phyloP scores from a whole-genome alignment of 1,284 basidiomycete species.

The Tilletiopsis washingtonensis region DNA sequence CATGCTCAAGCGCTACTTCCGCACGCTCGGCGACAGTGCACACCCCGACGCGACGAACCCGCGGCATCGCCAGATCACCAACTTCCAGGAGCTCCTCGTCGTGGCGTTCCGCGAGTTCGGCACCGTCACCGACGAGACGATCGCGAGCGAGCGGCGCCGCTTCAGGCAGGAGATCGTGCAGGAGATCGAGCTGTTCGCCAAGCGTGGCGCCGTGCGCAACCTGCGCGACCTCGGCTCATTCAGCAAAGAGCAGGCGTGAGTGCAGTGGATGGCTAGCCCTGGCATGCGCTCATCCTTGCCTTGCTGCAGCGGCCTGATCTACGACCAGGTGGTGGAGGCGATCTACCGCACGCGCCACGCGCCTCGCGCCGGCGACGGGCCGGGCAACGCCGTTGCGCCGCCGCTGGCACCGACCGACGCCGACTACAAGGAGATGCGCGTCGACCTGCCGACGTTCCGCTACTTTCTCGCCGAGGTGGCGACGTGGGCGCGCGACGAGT shows the following conservation, averaged over 20 bases:
- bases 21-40: slow-evolving; percentile 85
- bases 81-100: slow-evolving; percentile 82
- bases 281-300: neutral
- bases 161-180: slow-evolving; percentile 86
- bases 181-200: slow-evolving; percentile 90
- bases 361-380: slow-evolving; percentile 9
- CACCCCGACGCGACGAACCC: slow-evolving; percentile 84
- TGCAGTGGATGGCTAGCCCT: slow-evolving; percentile 57
- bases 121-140: slow-evolving; percentile 89
- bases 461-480: slow-evolving; percentile 85
- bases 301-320: slow-evolving; percentile 26
- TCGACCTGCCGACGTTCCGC: slow-evolving; percentile 78
- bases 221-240: slow-evolving; percentile 74
- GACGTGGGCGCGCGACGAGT: slow-evolving; percentile 94
- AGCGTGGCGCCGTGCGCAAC: slow-evolving; percentile 86
- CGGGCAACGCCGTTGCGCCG: neutral
- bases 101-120: slow-evolving; percentile 71
- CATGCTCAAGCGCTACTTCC: slow-evolving; percentile 65
- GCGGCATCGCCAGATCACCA: slow-evolving; percentile 84
- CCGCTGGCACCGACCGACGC: neutral
- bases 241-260: slow-evolving; percentile 76
- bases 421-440: slow-evolving; percentile 61
- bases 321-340: slow-evolving; percentile 45
- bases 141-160: slow-evolving; percentile 73
- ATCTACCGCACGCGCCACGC: slow-evolving; percentile 44